Conservation (phyloP, 1,284 basidiomycete species). For the Sporisorium scitamineum region DNA sequence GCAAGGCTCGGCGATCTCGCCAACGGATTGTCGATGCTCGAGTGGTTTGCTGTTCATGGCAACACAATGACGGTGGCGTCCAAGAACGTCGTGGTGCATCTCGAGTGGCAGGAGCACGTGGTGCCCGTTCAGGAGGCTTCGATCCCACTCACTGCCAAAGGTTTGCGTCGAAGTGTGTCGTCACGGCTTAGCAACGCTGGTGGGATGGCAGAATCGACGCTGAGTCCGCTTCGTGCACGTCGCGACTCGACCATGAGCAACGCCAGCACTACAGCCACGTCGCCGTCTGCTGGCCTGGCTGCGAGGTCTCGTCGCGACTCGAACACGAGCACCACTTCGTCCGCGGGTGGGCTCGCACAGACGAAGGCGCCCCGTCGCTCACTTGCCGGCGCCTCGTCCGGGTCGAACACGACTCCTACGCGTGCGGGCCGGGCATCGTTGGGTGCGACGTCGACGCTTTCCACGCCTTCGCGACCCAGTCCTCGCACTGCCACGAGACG, state of each 20-base stretch:
- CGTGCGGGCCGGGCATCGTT: constrained; percentile 30
- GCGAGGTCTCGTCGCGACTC: constrained; percentile 40
- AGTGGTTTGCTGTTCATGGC: constrained; percentile 87
- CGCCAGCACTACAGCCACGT: constrained; percentile 19
- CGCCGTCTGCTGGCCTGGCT: constrained; percentile 9
- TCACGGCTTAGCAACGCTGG: constrained; percentile 34
- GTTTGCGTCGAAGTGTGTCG: constrained; percentile 31
- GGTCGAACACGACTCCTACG: constrained; percentile 10
- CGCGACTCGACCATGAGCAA: constrained; percentile 54
- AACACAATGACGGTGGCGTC: constrained; percentile 91
- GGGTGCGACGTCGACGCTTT: constrained; percentile 15
- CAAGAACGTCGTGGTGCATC: constrained; percentile 84
- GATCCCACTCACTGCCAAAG: constrained; percentile 24
- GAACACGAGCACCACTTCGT: constrained; percentile 44
- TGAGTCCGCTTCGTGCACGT: constrained; percentile 42
- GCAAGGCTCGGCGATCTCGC: constrained; percentile 47
- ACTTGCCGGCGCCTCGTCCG: constrained; percentile 9
- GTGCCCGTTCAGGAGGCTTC: constrained; percentile 36
- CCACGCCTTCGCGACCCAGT: constrained; percentile 40
- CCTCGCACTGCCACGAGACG: constrained; percentile 21
- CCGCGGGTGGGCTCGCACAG: constrained; percentile 23
- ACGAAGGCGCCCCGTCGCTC: constrained; percentile 30
- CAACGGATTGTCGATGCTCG: constrained; percentile 51
- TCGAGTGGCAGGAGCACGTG: constrained; percentile 84
- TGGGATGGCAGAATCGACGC: constrained; percentile 8